Evolutionary conservation across 768 basidiomycete species (phyloP), one percentile per base, ranked within the genome.

Genomic region (Tulasnella sp.): DNA sequence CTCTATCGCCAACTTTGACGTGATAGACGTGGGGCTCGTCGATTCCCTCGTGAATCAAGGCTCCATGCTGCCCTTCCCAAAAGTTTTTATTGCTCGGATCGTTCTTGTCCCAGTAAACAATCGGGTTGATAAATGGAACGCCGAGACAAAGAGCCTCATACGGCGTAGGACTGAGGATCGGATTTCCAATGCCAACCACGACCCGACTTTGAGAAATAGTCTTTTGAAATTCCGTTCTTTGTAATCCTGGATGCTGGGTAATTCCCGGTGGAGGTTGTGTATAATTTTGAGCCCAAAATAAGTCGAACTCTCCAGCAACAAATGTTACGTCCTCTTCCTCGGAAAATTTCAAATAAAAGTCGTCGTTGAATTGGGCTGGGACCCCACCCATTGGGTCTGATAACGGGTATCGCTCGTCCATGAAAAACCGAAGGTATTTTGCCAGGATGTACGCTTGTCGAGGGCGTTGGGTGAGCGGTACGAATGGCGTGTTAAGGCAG

Each of bases 71-170:
- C 14, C 34, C 38, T 36, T 37, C 19, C 70, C 70, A 71, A 5
- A 12, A 29, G 15, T 25, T 38, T 40, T 37, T 37, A 25, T 71
- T 37, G 19, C 40, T 37, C 25, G 70, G 70, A n/a, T 71, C 38
- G 36, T 71, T 37, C 25, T 29, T 38, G 42, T 71, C 38, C 70
- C 70, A 71, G 11, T 42, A 67, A 12, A 72, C 29, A 9, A 78
- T 71, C 29, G 76, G 76, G 17, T 77, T 77, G 3, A 75, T 64
- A 25, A 78, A 78, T 34, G 76, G 73, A 15, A 77, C 69, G 45
- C 76, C 76, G n/a, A 72, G 39, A 64, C 77, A 79, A 37, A 77
- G 74, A 19, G 71, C 74, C 42, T 73, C 75, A 52, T 75, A 79
- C 17, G 76, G 74, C 39, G 70, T 73, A 3, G 78, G 76, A 29